Percentiles rank a stretch among this genome's conserved stretches.
These are phyloP conservation scores for Gynostemma pentaphyllum DNA, from an alignment of 306 rosid genomes.

Conservation along the genomic window DNA sequence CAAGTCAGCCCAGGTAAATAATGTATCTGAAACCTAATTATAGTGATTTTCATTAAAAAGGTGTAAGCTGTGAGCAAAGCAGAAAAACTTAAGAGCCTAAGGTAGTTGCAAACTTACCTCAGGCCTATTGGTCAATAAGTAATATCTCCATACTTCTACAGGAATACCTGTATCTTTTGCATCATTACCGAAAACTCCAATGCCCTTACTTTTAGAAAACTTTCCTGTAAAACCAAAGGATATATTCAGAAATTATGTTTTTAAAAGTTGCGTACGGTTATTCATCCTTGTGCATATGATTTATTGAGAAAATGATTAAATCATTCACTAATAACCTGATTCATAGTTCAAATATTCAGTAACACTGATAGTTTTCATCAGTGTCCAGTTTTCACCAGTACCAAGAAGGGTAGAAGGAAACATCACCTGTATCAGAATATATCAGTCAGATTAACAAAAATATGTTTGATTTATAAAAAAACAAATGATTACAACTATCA, in stretches of 20 bases:
- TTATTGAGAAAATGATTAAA: neutral
- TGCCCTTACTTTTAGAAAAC: conserved; percentile 91
- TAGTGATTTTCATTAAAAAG: conserved; percentile 1
- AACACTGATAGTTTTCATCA: conserved; percentile 96
- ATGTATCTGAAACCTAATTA: conserved; percentile 72
- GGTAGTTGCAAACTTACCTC: conserved; percentile 45
- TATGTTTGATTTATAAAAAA: neutral
- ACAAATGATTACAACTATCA: neutral
- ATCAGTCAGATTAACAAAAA: neutral
- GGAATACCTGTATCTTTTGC: conserved; percentile 90
- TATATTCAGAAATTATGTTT: neutral
- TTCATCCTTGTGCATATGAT: neutral
- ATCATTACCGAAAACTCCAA: conserved; percentile 92
- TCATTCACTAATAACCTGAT: conserved; percentile 37
- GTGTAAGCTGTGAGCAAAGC: neutral
- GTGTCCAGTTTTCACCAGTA: conserved; percentile 83
- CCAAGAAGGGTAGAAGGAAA: conserved; percentile 92
- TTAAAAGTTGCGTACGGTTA: neutral
- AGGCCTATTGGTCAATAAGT: conserved; percentile 87
- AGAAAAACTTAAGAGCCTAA: conserved; percentile 7
- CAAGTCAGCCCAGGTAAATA: conserved; percentile 85
- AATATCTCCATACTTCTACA: conserved; percentile 97
- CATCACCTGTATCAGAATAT: conserved; percentile 57
- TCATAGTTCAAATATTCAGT: conserved; percentile 94
- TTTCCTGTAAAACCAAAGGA: conserved; percentile 41